Conservation (phyloP, 148 eudicot genomes). For the Chenopodium quinoa region DNA sequence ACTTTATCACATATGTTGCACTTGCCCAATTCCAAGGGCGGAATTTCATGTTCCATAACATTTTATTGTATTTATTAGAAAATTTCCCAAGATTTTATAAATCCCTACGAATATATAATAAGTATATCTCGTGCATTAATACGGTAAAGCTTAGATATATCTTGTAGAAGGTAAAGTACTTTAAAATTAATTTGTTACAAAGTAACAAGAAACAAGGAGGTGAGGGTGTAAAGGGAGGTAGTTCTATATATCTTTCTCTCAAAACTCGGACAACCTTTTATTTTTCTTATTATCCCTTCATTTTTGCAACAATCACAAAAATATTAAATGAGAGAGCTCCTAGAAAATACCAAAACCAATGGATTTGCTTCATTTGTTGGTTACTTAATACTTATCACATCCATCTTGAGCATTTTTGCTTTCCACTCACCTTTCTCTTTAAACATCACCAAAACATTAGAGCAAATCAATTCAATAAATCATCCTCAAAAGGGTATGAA, state of each 20-base stretch:
- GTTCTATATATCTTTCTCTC: neutral
- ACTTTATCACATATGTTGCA: neutral
- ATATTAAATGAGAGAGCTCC: slow-evolving; percentile 17
- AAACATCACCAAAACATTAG: slow-evolving; percentile 1
- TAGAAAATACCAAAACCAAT: slow-evolving; percentile 26
- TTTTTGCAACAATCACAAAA: neutral
- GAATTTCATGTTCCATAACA: neutral
- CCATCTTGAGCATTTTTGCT: slow-evolving; percentile 21
- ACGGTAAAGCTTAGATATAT: too few species aligned
- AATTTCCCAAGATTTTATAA: too few species aligned
- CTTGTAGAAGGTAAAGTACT: too few species aligned
- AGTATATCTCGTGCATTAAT: too few species aligned
- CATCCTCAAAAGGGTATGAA: slow-evolving; percentile 4
- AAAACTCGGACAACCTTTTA: slow-evolving; percentile 9
- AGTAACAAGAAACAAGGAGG: neutral
- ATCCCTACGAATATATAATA: too few species aligned
- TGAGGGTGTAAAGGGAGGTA: neutral
- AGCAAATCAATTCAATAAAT: neutral
- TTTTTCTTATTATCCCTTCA: neutral
- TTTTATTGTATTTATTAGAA: too few species aligned
- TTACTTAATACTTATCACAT: slow-evolving; percentile 18
- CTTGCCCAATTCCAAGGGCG: neutral
- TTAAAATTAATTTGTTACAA: neutral
- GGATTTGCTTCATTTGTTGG: slow-evolving; percentile 22
- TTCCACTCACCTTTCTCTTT: slow-evolving; percentile 24